phyloP scores from a whole-genome alignment of 1,284 basidiomycete species.

The Fomitopsis schrenkii region DNA sequence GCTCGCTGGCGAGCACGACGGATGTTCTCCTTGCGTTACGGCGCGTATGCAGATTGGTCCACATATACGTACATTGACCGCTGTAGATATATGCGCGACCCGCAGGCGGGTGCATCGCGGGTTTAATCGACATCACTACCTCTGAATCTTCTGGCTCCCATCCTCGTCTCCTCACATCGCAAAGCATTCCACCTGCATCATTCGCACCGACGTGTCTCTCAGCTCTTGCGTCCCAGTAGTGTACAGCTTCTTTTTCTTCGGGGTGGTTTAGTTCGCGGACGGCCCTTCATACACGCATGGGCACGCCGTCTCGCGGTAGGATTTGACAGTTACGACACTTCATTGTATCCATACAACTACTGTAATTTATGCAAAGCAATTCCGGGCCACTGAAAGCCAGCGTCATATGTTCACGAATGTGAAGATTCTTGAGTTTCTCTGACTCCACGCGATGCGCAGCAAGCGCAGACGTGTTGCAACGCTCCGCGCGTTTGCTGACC shows the following conservation, averaged over 20 bases:
- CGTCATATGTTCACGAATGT: background rate
- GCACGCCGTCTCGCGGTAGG: background rate
- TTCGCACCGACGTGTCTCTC: background rate
- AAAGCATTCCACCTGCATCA: background rate
- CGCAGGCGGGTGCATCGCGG: background rate
- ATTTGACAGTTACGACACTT: background rate
- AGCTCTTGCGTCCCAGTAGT: background rate
- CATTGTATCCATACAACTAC: slow-evolving; percentile 3
- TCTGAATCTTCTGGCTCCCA: background rate
- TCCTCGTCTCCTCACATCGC: background rate
- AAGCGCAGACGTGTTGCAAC: no score
- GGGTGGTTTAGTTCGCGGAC: background rate
- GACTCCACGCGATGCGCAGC: background rate
- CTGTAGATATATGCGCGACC: background rate
- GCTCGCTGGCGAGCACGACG: background rate
- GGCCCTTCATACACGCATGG: slow-evolving; percentile 2
- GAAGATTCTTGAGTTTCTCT: no score
- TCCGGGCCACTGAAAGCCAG: background rate
- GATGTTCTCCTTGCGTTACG: background rate
- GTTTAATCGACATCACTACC: background rate
- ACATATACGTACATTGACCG: background rate
- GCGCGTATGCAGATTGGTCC: background rate
- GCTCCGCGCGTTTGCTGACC: background rate
- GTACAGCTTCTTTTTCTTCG: background rate
- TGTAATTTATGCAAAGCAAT: slow-evolving; percentile 1